Evolutionary conservation across 2,329 filamentous ascomycete genomes (phyloP), one percentile per base, ranked within the genome.

Genomic region (Ascochyta viciae-villosae): DNA sequence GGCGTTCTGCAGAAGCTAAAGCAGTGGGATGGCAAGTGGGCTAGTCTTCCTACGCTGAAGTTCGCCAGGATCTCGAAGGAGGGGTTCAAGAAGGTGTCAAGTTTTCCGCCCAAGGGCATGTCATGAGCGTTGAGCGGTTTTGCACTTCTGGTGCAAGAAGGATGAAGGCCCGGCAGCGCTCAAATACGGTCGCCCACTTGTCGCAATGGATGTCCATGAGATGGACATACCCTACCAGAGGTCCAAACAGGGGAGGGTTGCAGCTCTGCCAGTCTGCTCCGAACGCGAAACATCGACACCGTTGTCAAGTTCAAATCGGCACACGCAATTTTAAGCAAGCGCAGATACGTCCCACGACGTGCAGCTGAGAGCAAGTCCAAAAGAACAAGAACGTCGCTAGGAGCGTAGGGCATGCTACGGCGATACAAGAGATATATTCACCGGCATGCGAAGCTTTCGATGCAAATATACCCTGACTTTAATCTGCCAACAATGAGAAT

Each of bases 11-110:
- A 82, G 54, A 82, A 85, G 62, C 76, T 98, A 37, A 83, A 86
- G 60, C 81, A 82, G 22, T 98, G 92, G 91, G 89, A 92, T 62
- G 90, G 90, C 4, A 85, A 90, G 24, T 98, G 94, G 94, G 83
- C 90, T 8, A 89, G 89, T 66, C 82, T 97, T 60, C 86, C 87
- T 31, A 88, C 84, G 8, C 74, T 97, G 63, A 86, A 87, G 57
- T 98, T 93, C 83, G 82, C 92, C 58, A 87, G 91, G 58, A 80
- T 97, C 52, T 84, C 84, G 4, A 86, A 83, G 53, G 81, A 84
- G 27, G 91, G 91, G 4, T 79, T 75, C 12, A 82, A 87, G 60
- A 84, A 87, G 67, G 78, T 86, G n/a, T 89, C 90, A 23, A 89
- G 82, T 58, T 96, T 96, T 70, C 94, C 93, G 19, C 92, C 92